A percentile compares a stretch with the other conserved stretches of the same genome.
These are phyloP conservation scores for Fragosphaeria purpurea DNA, from an alignment of 2,329 filamentous ascomycete genomes.

Conservation along the genomic window DNA sequence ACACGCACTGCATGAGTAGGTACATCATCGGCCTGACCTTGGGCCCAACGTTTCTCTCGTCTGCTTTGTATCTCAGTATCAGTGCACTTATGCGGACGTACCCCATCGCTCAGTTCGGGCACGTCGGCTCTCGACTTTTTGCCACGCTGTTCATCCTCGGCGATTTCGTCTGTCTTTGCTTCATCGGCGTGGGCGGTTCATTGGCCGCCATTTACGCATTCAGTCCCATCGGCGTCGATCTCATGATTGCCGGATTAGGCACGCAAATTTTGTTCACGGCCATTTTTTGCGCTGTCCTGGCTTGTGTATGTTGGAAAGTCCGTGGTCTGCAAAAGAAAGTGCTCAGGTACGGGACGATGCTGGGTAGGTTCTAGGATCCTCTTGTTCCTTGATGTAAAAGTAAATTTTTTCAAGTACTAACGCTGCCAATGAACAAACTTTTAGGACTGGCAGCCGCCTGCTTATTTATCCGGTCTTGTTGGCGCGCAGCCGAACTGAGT, in stretches of 20 bases:
- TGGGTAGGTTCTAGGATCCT: neutral
- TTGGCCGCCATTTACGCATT: constrained; percentile 12
- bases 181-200: constrained; percentile 13
- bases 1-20: constrained; percentile 2
- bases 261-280: constrained; percentile 13
- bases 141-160: constrained; percentile 13
- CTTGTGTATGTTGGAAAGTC: neutral
- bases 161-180: constrained; percentile 12
- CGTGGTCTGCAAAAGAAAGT: neutral
- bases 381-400: no score
- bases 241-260: constrained; percentile 14
- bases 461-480: constrained; percentile 12
- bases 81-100: constrained; percentile 8
- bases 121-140: constrained; percentile 7
- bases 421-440: neutral
- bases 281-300: constrained; percentile 10
- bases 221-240: constrained; percentile 13
- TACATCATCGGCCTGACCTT: constrained; percentile 16
- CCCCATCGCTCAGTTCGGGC: neutral
- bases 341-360: neutral
- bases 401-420: no score
- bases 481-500: constrained; percentile 13
- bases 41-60: constrained; percentile 14
- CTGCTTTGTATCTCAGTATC: constrained; percentile 13
- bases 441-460: constrained; percentile 8